These are phyloP conservation scores for Hymenoscyphus salicellus DNA, from an alignment of 2,329 filamentous ascomycete genomes.

Conservation along the genomic window DNA sequence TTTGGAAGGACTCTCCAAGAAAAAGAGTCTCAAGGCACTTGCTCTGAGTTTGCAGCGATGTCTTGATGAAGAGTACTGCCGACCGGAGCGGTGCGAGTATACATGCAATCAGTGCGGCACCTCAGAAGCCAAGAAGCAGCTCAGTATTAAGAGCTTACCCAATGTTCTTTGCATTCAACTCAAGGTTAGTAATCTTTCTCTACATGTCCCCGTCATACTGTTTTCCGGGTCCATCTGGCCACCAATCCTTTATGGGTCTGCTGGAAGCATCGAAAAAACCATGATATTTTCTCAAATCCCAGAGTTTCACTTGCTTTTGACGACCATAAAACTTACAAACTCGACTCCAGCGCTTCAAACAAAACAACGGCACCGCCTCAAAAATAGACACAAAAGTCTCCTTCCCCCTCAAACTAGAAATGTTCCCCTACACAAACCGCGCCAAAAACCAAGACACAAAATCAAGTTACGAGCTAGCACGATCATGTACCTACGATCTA, in stretches of 20 bases:
- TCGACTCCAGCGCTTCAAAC: constrained; percentile 63
- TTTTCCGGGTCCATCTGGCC: no score
- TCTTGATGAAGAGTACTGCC: constrained; percentile 81
- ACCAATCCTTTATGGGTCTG: no score
- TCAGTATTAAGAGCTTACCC: constrained; percentile 79
- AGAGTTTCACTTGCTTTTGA: not conserved
- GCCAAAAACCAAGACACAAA: constrained; percentile 51
- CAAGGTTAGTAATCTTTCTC: constrained; percentile 57
- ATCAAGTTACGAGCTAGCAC: constrained; percentile 53
- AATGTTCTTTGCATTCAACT: constrained; percentile 90
- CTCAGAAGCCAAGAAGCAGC: constrained; percentile 78
- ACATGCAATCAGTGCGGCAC: constrained; percentile 76
- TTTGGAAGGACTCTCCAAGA: constrained; percentile 72
- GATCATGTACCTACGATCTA: constrained; percentile 78
- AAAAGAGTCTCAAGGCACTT: constrained; percentile 47
- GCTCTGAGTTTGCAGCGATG: constrained; percentile 66
- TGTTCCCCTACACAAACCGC: constrained; percentile 82
- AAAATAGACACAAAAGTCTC: constrained; percentile 86
- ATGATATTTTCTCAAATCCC: not conserved
- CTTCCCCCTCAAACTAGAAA: constrained; percentile 83
- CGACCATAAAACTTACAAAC: not conserved
- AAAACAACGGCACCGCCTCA: constrained; percentile 68
- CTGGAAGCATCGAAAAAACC: no score
- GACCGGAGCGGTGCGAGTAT: constrained; percentile 84
- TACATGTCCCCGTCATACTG: not conserved